Conservation (phyloP, 352 stramenopile species). For the Globisporangium perplexum region DNA sequence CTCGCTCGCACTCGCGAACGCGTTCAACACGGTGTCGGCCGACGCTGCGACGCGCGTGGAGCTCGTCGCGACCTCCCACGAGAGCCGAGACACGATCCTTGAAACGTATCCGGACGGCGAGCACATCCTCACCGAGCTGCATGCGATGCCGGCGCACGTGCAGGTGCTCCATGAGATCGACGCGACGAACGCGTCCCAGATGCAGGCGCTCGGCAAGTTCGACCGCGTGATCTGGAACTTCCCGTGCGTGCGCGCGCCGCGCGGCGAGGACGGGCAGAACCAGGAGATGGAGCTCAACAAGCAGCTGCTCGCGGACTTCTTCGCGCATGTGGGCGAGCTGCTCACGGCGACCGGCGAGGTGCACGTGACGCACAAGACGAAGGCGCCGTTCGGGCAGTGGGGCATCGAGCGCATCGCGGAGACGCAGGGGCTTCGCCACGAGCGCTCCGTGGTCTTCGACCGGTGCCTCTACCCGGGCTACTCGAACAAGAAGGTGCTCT, state of each 20-base stretch:
- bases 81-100: slow-evolving; percentile 78
- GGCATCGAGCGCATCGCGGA: slow-evolving; percentile 66
- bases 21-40: slow-evolving; percentile 21
- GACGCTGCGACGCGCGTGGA: slow-evolving; percentile 15
- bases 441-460: slow-evolving; percentile 91
- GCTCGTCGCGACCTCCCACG: slow-evolving; percentile 91
- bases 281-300: slow-evolving; percentile 95
- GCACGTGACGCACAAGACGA: slow-evolving; percentile 96
- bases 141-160: slow-evolving; percentile 38
- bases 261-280: slow-evolving; percentile 95
- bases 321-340: slow-evolving; percentile 46
- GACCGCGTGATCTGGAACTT: slow-evolving; percentile 97
- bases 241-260: slow-evolving; percentile 87
- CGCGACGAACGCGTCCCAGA: slow-evolving; percentile 76
- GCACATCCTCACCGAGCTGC: slow-evolving; percentile 71
- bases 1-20: slow-evolving; percentile 85
- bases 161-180: slow-evolving; percentile 88
- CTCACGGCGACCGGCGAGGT: slow-evolving; percentile 80
- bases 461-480: slow-evolving; percentile 90
- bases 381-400: slow-evolving; percentile 88
- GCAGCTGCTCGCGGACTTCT: slow-evolving; percentile 87
- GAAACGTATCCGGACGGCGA: slow-evolving; percentile 89
- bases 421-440: slow-evolving; percentile 35
- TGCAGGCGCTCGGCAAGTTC: slow-evolving; percentile 71
- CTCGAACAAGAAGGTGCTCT: slow-evolving; percentile 94